These are phyloP conservation scores for Rugiboletus extremiorientalis DNA, from an alignment of 1,284 basidiomycete species.

Conservation along the genomic window DNA sequence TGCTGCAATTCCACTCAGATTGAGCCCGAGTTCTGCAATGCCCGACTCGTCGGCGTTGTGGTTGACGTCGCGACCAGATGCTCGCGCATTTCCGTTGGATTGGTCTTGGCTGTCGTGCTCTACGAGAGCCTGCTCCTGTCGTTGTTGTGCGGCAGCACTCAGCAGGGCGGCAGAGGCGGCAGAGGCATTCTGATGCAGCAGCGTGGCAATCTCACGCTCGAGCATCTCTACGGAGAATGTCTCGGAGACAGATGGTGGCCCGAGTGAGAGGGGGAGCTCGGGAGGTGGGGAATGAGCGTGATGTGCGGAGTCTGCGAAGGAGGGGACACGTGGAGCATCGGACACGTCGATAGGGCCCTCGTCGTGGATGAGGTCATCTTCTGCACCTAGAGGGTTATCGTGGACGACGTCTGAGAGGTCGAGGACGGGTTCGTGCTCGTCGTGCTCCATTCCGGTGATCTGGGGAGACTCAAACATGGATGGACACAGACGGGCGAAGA, in stretches of 20 bases:
- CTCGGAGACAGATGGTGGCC: slow-evolving; percentile 30
- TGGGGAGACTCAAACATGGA: slow-evolving; percentile 1
- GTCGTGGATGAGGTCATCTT: slow-evolving; percentile 39
- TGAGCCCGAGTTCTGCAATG: slow-evolving; percentile 42
- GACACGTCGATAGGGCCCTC: slow-evolving; percentile 28
- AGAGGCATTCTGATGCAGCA: slow-evolving; percentile 69
- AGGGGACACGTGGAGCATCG: slow-evolving; percentile 29
- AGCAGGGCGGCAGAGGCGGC: slow-evolving; percentile 59
- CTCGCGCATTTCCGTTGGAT: slow-evolving; percentile 7
- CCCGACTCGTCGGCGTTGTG: slow-evolving; percentile 24
- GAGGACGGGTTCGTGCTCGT: slow-evolving; percentile 61
- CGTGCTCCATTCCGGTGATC: slow-evolving; percentile 51
- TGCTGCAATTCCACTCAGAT: slow-evolving; percentile 63
- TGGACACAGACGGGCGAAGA: background rate
- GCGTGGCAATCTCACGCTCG: slow-evolving; percentile 68
- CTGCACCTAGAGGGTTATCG: slow-evolving; percentile 56
- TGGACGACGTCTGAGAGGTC: slow-evolving; percentile 78
- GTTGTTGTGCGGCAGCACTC: slow-evolving; percentile 60
- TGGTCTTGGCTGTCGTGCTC: slow-evolving; percentile 16
- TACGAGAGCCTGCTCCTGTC: slow-evolving; percentile 43
- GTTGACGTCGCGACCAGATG: slow-evolving; percentile 7
- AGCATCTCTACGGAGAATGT: slow-evolving; percentile 66
- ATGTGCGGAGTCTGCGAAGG: slow-evolving; percentile 27
- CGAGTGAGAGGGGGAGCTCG: slow-evolving; percentile 26
- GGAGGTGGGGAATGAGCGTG: slow-evolving; percentile 21